Conservation (phyloP, 352 stramenopile genomes). For the Globisporangium paddicum region DNA sequence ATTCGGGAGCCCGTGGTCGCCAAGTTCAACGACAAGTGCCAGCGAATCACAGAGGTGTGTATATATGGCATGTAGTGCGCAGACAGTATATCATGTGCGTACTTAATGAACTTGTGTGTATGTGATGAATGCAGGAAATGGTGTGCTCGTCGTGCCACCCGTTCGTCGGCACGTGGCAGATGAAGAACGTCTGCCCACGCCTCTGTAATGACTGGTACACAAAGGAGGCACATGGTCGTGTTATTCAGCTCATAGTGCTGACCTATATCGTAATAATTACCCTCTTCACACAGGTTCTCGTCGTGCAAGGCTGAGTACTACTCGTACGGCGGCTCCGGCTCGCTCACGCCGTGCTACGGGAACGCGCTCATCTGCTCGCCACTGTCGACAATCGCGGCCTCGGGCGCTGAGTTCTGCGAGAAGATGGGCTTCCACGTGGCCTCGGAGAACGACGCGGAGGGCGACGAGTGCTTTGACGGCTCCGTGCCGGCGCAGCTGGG, state of each 20-base stretch:
- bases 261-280: background rate
- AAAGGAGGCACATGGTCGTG: no score
- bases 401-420: conserved; percentile 58
- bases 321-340: conserved; percentile 47
- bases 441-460: conserved; percentile 54
- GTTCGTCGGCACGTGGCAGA: conserved; percentile 66
- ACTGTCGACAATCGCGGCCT: conserved; percentile 47
- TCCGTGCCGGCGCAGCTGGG: conserved; percentile 58
- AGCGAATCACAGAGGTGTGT: conserved; percentile 45
- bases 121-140: conserved; percentile 50
- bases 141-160: conserved; percentile 77
- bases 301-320: conserved; percentile 78
- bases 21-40: conserved; percentile 65
- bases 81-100: no score
- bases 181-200: conserved; percentile 70
- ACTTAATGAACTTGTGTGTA: background rate
- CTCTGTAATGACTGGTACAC: conserved; percentile 71
- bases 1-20: conserved; percentile 75
- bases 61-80: no score
- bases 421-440: conserved; percentile 82
- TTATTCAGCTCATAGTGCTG: background rate
- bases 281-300: conserved; percentile 21
- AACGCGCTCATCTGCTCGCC: conserved; percentile 80
- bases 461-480: conserved; percentile 78
- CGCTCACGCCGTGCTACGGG: conserved; percentile 72